Percentiles rank a stretch among this genome's conserved stretches.
Evolutionary conservation across 441 rosid genomes (phyloP).

Genomic region (Macaranga tanarius): DNA sequence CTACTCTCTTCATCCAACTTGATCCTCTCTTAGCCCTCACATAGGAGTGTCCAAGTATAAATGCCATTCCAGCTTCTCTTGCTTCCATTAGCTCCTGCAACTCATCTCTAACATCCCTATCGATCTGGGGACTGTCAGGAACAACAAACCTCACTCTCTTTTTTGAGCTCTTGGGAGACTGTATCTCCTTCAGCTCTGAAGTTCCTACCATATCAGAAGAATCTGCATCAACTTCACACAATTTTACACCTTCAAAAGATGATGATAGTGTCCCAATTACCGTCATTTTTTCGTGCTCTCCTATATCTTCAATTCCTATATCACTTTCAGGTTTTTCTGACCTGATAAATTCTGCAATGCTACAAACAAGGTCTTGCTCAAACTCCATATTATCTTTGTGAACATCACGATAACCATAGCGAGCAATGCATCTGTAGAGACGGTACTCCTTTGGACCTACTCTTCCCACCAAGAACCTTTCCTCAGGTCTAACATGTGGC

Average conservation of each 20-base stretch:
- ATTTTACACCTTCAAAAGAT: conserved; percentile 45
- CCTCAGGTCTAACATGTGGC: conserved; percentile 78
- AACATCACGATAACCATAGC: conserved; percentile 82
- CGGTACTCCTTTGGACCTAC: conserved; percentile 77
- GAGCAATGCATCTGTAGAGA: conserved; percentile 75
- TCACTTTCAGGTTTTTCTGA: conserved; percentile 47
- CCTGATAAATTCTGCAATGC: conserved; percentile 72
- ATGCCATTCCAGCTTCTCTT: conserved; percentile 87
- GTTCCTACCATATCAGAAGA: conserved; percentile 27
- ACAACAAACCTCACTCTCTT: conserved; percentile 70
- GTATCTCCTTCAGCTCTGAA: conserved; percentile 35
- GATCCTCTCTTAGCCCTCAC: conserved; percentile 81
- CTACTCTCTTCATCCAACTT: conserved; percentile 59
- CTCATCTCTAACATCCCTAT: conserved; percentile 52
- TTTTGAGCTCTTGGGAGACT: conserved; percentile 34
- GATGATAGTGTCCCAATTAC: conserved; percentile 74
- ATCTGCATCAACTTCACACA: conserved; percentile 48
- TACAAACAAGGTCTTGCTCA: conserved; percentile 68
- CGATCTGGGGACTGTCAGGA: conserved; percentile 61
- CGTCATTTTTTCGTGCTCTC: conserved; percentile 48
- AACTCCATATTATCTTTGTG: conserved; percentile 77
- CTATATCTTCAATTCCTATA: conserved; percentile 28
- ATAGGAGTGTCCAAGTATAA: conserved; percentile 77
- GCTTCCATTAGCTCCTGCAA: conserved; percentile 73
- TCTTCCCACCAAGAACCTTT: conserved; percentile 83